These are phyloP conservation scores for Hondaea fermentalgiana DNA, from an alignment of 108 stramenopile species.

Conservation along the genomic window DNA sequence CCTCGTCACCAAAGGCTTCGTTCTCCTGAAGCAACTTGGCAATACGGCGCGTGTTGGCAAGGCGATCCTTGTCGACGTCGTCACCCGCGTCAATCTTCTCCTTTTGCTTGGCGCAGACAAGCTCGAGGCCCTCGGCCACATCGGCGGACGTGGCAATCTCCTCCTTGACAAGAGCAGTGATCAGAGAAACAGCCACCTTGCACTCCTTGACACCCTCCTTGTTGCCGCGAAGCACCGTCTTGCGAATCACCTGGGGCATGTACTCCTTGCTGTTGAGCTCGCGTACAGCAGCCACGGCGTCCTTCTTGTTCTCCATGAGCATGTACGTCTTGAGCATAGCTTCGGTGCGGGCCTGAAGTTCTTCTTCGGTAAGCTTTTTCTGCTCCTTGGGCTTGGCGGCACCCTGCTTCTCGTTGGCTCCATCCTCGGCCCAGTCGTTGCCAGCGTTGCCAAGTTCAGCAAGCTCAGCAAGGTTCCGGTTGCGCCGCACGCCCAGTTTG, in stretches of 20 bases:
- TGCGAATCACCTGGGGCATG: slow-evolving; percentile 3
- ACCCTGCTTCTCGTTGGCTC: too few relatives aligned
- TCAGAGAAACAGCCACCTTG: background rate
- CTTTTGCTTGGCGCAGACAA: background rate
- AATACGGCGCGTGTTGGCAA: background rate
- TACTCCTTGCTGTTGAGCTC: background rate
- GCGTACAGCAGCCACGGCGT: background rate
- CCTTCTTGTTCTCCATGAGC: slow-evolving; percentile 16
- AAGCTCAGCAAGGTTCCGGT: background rate
- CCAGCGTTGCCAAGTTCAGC: background rate
- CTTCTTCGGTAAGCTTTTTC: background rate
- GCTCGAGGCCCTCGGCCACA: background rate
- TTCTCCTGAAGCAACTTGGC: background rate
- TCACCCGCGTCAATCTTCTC: background rate
- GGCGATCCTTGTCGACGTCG: background rate
- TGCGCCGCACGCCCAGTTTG: background rate
- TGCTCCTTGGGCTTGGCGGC: background rate
- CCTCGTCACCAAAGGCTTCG: background rate
- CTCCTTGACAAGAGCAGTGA: background rate
- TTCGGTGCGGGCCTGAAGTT: background rate
- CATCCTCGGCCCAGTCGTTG: background rate
- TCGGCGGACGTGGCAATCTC: background rate
- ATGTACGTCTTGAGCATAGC: slow-evolving; percentile 10
- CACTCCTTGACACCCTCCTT: slow-evolving; percentile 13
- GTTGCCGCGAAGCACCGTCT: background rate